These are phyloP conservation scores for Venturia asperata DNA, from an alignment of 2,329 filamentous ascomycete genomes.

Conservation along the genomic window DNA sequence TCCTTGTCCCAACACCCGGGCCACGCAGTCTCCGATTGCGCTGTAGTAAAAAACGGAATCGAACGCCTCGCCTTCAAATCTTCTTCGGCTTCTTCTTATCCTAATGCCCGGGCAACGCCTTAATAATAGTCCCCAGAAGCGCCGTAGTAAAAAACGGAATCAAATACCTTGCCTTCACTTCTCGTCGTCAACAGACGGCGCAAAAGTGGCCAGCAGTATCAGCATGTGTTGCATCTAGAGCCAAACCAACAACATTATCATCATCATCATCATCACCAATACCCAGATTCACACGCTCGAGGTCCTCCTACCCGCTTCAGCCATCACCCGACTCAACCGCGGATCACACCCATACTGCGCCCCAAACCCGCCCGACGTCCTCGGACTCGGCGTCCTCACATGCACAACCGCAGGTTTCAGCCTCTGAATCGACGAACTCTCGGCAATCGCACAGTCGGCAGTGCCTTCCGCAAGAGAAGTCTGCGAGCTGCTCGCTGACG, in stretches of 20 bases:
- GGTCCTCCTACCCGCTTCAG: neutral
- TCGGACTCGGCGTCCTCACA: neutral
- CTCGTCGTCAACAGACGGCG: constrained; percentile 5
- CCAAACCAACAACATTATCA: no score
- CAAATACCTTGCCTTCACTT: neutral
- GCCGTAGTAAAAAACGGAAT: no score
- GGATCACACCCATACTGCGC: neutral
- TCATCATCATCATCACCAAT: no score
- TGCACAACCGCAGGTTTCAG: neutral
- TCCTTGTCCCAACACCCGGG: constrained; percentile 29
- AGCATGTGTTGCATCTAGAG: no score
- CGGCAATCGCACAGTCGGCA: neutral
- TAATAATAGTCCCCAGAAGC: no score
- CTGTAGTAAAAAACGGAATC: constrained; percentile 36
- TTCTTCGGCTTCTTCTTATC: constrained; percentile 23
- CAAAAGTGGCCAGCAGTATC: neutral
- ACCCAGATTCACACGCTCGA: neutral
- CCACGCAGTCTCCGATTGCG: constrained; percentile 33
- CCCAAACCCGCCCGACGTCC: neutral
- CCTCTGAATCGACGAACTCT: neutral
- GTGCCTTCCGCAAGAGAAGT: neutral
- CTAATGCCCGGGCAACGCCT: no score
- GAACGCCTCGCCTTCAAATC: constrained; percentile 33
- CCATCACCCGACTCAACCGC: neutral
- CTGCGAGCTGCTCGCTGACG: neutral